Evolutionary conservation across 257 asterid genomes (phyloP).

Genomic region (Orobanche coerulescens): DNA sequence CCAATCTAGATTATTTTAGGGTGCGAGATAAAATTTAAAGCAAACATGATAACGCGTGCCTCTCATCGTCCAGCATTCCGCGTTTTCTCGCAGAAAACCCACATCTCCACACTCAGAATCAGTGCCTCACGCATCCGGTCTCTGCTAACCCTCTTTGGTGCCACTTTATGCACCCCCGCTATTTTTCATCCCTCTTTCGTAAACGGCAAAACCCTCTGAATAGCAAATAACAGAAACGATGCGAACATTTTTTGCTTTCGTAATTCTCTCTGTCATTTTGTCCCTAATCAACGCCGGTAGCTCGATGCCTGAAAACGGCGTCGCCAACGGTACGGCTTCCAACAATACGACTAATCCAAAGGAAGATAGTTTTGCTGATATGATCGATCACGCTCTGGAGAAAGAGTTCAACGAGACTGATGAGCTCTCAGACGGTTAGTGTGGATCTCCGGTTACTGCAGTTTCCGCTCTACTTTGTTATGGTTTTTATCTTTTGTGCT

Average conservation of each 20-base stretch:
- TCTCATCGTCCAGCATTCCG: slow-evolving; percentile 13
- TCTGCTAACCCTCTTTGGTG: slow-evolving; percentile 20
- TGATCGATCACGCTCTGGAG: slow-evolving; percentile 59
- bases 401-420: slow-evolving; percentile 75
- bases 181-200: slow-evolving; percentile 1
- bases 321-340: slow-evolving; percentile 25
- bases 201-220: background rate
- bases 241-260: slow-evolving; percentile 22
- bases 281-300: slow-evolving; percentile 34
- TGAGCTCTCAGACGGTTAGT: slow-evolving; percentile 59
- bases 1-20: no score
- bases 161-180: slow-evolving; percentile 18
- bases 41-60: slow-evolving; percentile 26
- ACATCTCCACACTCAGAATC: no score
- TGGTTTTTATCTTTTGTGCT: background rate
- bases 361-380: slow-evolving; percentile 49
- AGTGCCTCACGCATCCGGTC: slow-evolving; percentile 15
- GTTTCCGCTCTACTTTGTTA: slow-evolving; percentile 19
- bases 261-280: slow-evolving; percentile 23
- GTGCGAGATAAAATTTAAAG: no score
- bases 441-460: slow-evolving; percentile 20
- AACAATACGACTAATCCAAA: slow-evolving; percentile 32
- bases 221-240: slow-evolving; percentile 7
- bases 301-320: slow-evolving; percentile 23
- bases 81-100: slow-evolving; percentile 25